Percentiles rank a stretch among this genome's conserved stretches.
These are phyloP conservation scores for Hysterangium stoloniferum DNA, from an alignment of 768 basidiomycete genomes.

Conservation along the genomic window DNA sequence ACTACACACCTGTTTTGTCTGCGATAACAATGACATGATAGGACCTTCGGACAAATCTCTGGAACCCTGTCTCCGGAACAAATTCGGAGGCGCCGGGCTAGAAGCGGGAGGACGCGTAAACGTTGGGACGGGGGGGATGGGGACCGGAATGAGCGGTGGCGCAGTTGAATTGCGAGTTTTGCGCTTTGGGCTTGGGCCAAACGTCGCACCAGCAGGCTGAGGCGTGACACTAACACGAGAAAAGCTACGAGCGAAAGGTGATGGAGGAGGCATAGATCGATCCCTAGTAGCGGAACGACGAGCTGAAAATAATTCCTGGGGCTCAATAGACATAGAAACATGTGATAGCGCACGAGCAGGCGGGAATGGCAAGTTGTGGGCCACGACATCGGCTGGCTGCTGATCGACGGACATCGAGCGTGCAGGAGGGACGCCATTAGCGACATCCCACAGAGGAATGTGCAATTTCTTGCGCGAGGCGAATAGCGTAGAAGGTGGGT, in stretches of 20 bases:
- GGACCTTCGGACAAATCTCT: slow-evolving; percentile 5
- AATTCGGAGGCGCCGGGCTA: background rate
- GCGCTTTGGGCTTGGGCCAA: slow-evolving; percentile 24
- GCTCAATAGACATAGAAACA: slow-evolving; percentile 21
- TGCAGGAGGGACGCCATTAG: background rate
- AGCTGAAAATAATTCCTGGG: background rate
- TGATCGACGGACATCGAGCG: slow-evolving; percentile 11
- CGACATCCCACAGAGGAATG: slow-evolving; percentile 1
- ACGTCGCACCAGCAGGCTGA: slow-evolving; percentile 38
- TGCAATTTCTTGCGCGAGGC: background rate
- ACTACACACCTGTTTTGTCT: background rate
- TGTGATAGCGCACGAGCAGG: slow-evolving; percentile 29
- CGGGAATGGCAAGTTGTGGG: slow-evolving; percentile 26
- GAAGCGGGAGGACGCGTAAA: slow-evolving; percentile 6
- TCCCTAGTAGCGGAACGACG: slow-evolving; percentile 24
- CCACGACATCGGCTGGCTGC: slow-evolving; percentile 15
- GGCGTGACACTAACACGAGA: slow-evolving; percentile 65
- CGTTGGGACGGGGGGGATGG: background rate
- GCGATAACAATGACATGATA: background rate
- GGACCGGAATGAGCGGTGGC: slow-evolving; percentile 39
- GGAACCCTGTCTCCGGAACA: background rate
- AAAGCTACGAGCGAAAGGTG: slow-evolving; percentile 30
- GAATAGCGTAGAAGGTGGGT: slow-evolving; percentile 37
- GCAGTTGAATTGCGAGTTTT: slow-evolving; percentile 47
- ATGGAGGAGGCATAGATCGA: slow-evolving; percentile 40